A percentile compares a stretch with the other conserved stretches of the same genome.
Evolutionary conservation across 441 rosid genomes (phyloP).

Genomic region (Adansonia rubrostipa): DNA sequence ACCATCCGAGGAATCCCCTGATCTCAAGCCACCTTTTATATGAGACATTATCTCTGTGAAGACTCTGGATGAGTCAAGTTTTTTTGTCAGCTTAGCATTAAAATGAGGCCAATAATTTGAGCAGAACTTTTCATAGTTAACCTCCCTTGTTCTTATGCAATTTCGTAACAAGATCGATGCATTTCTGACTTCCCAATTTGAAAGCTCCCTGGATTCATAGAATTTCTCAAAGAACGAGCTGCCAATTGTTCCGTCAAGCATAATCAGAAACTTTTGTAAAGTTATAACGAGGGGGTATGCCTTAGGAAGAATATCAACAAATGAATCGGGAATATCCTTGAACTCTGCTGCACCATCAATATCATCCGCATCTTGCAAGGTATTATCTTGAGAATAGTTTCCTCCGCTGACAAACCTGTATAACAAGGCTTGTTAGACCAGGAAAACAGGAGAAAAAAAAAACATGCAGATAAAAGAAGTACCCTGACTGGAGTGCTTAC

Average conservation of each 20-base stretch:
- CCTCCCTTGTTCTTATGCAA: conserved; percentile 49
- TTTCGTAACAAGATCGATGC: conserved; percentile 35
- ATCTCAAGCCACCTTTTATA: conserved; percentile 52
- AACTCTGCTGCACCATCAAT: conserved; percentile 41
- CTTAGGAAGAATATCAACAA: conserved; percentile 35
- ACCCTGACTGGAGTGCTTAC: not conserved
- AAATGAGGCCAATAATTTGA: conserved; percentile 60
- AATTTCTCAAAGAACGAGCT: conserved; percentile 55
- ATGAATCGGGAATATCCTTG: conserved; percentile 53
- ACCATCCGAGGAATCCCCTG: conserved; percentile 33
- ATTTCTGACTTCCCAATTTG: conserved; percentile 23
- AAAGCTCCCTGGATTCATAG: conserved; percentile 33
- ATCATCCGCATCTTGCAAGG: conserved; percentile 36
- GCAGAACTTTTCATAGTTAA: conserved; percentile 52
- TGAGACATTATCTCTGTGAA: conserved; percentile 61
- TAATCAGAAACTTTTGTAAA: conserved; percentile 56
- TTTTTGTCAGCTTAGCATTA: conserved; percentile 39
- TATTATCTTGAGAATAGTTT: conserved; percentile 28
- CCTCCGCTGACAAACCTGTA: conserved; percentile 45
- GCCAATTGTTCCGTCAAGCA: conserved; percentile 64
- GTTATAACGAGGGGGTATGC: conserved; percentile 55
- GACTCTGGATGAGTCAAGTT: conserved; percentile 54
- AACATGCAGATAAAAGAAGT: not conserved
- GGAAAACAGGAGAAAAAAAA: not conserved
- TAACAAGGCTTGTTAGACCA: conserved; percentile 14